Evolutionary conservation across 371 early-diverging fungal genomes (phyloP).

Genomic region (Mucor lusitanicus): DNA sequence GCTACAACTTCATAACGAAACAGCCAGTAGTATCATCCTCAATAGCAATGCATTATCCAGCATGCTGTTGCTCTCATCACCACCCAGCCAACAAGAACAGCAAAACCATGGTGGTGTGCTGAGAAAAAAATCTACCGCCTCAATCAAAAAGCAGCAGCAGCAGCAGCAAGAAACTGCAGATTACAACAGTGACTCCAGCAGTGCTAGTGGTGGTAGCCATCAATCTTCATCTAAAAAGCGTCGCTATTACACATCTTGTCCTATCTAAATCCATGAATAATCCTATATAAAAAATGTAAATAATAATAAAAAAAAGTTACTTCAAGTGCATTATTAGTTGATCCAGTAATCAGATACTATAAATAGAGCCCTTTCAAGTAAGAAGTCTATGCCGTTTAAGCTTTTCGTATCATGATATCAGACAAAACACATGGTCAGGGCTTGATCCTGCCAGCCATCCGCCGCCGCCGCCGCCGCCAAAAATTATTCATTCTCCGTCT

Average conservation of each 20-base stretch:
- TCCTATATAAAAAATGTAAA: no score
- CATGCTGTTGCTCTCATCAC: conserved; percentile 1
- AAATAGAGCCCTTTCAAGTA: no score
- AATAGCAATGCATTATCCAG: conserved; percentile 1
- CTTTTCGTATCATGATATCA: no score
- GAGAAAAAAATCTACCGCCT: neutral
- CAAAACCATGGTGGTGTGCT: neutral
- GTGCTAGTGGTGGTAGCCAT: neutral
- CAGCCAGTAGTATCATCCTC: conserved; percentile 6
- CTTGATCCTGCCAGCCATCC: no score
- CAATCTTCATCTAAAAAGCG: neutral
- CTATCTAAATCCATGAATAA: neutral
- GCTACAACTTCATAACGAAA: conserved; percentile 10
- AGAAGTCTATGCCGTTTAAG: no score
- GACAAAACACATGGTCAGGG: no score
- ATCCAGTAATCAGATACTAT: no score
- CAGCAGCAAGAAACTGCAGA: neutral
- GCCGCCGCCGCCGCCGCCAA: no score
- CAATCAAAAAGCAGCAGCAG: neutral
- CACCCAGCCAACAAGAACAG: neutral
- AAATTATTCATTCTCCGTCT: no score
- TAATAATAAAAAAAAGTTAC: no score
- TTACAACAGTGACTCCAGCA: neutral
- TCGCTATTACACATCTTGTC: neutral
- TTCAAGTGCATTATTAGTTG: no score